Percentiles rank a stretch among this genome's conserved stretches.
phyloP scores from a whole-genome alignment of 345 rosid genomes.

The Eutrema yunnanense region DNA sequence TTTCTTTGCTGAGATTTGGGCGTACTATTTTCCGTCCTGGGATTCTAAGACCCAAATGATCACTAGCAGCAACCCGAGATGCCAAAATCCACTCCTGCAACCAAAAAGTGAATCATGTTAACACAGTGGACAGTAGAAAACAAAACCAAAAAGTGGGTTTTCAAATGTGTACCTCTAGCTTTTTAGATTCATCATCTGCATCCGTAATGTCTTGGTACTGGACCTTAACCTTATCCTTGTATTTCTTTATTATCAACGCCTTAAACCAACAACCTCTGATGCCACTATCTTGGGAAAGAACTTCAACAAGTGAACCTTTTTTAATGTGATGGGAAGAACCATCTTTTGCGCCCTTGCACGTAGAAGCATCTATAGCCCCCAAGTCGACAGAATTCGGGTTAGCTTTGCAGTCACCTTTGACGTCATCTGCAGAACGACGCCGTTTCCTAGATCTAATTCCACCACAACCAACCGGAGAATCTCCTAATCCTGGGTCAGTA shows the following conservation, averaged over 20 bases:
- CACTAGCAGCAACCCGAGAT: slow-evolving; percentile 47
- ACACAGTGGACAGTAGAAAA: background rate
- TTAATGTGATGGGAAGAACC: slow-evolving; percentile 22
- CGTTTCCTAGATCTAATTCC: slow-evolving; percentile 46
- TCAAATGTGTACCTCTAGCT: slow-evolving; percentile 47
- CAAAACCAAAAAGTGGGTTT: background rate
- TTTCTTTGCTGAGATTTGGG: slow-evolving; percentile 32
- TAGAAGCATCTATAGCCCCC: slow-evolving; percentile 14
- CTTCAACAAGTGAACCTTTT: slow-evolving; percentile 63
- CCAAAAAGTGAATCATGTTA: background rate
- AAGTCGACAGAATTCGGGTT: slow-evolving; percentile 14
- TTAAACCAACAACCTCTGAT: slow-evolving; percentile 83
- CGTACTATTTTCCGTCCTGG: slow-evolving; percentile 52
- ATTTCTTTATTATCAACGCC: slow-evolving; percentile 52
- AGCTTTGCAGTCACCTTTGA: slow-evolving; percentile 22
- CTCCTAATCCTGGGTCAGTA: slow-evolving; percentile 16
- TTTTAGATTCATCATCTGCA: slow-evolving; percentile 59
- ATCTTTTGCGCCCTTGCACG: slow-evolving; percentile 16
- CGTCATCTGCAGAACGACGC: slow-evolving; percentile 27
- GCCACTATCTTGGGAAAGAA: slow-evolving; percentile 82
- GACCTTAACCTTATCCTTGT: slow-evolving; percentile 71
- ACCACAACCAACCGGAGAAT: slow-evolving; percentile 26
- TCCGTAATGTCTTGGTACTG: slow-evolving; percentile 64
- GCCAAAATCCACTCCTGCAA: slow-evolving; percentile 76
- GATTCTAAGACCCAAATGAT: slow-evolving; percentile 44